Percentiles rank a stretch among this genome's conserved stretches.
Conservation (phyloP, 179 eudicot species). For the Actinidia chinensis region DNA sequence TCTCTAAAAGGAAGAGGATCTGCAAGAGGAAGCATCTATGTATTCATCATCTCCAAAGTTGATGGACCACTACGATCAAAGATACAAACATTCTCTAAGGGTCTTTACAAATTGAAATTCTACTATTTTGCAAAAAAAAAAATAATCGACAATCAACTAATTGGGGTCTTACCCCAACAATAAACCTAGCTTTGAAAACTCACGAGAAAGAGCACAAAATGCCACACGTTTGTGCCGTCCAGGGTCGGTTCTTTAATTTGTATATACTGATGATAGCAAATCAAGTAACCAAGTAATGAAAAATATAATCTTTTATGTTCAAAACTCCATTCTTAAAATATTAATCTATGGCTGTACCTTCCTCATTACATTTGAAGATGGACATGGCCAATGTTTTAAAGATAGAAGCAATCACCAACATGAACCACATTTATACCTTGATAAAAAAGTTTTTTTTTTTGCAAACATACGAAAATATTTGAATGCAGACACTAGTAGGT, state of each 20-base stretch:
- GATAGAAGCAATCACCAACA: no score
- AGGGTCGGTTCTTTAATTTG: background rate
- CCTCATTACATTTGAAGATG: no score
- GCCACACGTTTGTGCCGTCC: background rate
- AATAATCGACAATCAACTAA: background rate
- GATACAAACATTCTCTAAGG: background rate
- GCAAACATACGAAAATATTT: no score
- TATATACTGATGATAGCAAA: background rate
- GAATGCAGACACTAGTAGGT: no score
- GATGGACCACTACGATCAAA: background rate
- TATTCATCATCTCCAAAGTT: background rate
- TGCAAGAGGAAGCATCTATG: slow-evolving; percentile 2
- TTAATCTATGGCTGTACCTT: background rate
- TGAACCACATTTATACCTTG: no score
- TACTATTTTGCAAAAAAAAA: background rate
- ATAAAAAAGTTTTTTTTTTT: no score
- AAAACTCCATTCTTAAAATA: background rate
- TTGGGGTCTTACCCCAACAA: background rate
- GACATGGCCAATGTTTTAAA: no score
- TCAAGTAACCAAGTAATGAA: background rate
- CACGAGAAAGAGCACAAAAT: background rate
- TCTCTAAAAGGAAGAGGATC: background rate
- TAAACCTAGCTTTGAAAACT: background rate
- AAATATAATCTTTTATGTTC: background rate
- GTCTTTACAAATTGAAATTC: background rate